Conservation (phyloP, 352 stramenopile species). For the Paralagenidium karlingii region DNA sequence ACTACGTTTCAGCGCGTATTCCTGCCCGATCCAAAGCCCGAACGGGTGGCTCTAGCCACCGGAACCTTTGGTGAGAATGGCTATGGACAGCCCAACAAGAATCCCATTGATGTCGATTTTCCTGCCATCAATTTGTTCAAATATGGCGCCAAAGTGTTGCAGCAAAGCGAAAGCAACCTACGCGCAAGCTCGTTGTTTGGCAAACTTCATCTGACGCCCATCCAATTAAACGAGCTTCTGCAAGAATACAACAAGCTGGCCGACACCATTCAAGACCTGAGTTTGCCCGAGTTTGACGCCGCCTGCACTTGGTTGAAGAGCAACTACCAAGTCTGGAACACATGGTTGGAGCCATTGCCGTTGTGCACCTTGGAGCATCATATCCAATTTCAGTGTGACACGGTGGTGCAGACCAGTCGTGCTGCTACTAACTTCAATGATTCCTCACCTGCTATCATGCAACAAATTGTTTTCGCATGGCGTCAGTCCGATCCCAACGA, state of each 20-base stretch:
- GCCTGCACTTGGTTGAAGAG: constrained; percentile 18
- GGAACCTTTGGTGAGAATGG: constrained; percentile 30
- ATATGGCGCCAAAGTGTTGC: constrained; percentile 7
- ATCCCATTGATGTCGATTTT: constrained; percentile 29
- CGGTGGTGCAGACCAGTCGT: neutral
- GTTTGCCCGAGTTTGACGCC: constrained; percentile 9
- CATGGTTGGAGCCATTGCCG: constrained; percentile 11
- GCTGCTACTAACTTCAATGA: neutral
- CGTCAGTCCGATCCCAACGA: constrained; percentile 15
- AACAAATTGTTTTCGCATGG: constrained; percentile 22
- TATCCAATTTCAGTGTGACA: constrained; percentile 14
- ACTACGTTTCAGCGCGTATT: constrained; percentile 26
- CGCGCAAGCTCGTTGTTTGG: constrained; percentile 3
- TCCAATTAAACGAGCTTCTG: too few relatives aligned
- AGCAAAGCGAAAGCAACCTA: neutral
- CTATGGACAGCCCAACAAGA: constrained; percentile 23
- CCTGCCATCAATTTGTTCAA: constrained; percentile 19
- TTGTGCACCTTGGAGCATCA: constrained; percentile 13
- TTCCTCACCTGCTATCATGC: too few relatives aligned
- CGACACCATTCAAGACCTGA: neutral
- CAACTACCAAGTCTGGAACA: constrained; percentile 15
- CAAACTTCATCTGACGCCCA: constrained; percentile 16
- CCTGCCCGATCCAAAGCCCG: constrained; percentile 17
- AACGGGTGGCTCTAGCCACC: constrained; percentile 15
- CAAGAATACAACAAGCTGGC: constrained; percentile 24